Conservation (phyloP, 768 basidiomycete genomes). For the Rickenella mellea region DNA sequence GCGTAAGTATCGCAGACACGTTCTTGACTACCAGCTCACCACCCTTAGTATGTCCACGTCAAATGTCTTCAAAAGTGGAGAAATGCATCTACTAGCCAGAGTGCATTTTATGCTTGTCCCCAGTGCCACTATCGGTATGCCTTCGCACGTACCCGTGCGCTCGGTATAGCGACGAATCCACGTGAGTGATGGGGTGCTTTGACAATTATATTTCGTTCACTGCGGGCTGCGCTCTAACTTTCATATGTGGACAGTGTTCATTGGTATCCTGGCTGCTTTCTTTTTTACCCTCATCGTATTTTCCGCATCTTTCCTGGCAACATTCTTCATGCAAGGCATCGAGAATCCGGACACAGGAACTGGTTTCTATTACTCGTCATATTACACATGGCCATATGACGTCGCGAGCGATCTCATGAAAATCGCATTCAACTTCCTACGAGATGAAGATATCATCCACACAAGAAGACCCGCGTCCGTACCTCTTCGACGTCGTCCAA, state of each 20-base stretch:
- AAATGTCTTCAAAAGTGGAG: slow-evolving; percentile 74
- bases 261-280: slow-evolving; percentile 50
- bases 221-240: slow-evolving; percentile 4
- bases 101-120: slow-evolving; percentile 70
- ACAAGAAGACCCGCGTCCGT: slow-evolving; percentile 19
- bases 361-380: slow-evolving; percentile 23
- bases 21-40: slow-evolving; percentile 5
- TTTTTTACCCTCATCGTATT: slow-evolving; percentile 60
- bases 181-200: slow-evolving; percentile 25
- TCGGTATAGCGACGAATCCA: slow-evolving; percentile 73
- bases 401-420: slow-evolving; percentile 52
- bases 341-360: slow-evolving; percentile 37
- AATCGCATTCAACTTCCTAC: slow-evolving; percentile 52
- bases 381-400: slow-evolving; percentile 39
- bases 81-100: slow-evolving; percentile 45
- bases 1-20: slow-evolving; percentile 26
- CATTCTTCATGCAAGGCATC: slow-evolving; percentile 52
- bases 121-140: slow-evolving; percentile 75
- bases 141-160: slow-evolving; percentile 59
- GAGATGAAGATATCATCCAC: slow-evolving; percentile 39
- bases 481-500: slow-evolving; percentile 12
- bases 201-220: neutral
- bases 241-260: slow-evolving; percentile 38
- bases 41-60: slow-evolving; percentile 63
- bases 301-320: slow-evolving; percentile 60